Evolutionary conservation across 2,329 filamentous ascomycete species (phyloP), one percentile per base, ranked within the genome.

Genomic region (Diatrype stigma): DNA sequence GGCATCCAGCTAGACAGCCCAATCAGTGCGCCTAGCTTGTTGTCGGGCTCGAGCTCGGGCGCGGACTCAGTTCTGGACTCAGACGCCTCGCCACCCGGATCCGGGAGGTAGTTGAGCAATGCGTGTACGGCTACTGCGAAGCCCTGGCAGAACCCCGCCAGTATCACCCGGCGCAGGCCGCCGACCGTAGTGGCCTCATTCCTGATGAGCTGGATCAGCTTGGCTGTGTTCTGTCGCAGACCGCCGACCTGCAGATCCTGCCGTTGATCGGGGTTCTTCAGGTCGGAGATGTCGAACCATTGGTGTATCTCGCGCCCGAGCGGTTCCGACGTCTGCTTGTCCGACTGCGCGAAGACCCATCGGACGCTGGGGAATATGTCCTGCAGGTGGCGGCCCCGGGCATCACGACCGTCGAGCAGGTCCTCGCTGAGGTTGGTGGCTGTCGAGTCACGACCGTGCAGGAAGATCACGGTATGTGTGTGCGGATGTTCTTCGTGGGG

Each of bases 201-300:
- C 3, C 26, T 45, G 2, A 77, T 55, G 3, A 76, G 42, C 0
- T 55, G 44, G 5, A 64, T 56, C 1, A 78, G 61, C 3, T 56
- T 48, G 0, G 49, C 40, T 0, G 73, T 65, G 49, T 66, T 70
- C 6, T 74, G 69, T 34, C 55, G 59, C 7, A 81, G 58, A 0
- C 75, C 76, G 0, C 61, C 55, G 1, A 60, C 56, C 56, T 78
- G 74, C 2, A 74, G 52, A 2, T 75, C 70, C 47, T 77, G 73
- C 6, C 63, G 59, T 21, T 72, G 61, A 2, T 64, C 47, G 7
- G 74, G 71, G 48, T 74, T 59, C 16, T 60, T 53, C 0, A 70
- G 61, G 46, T 73, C 71, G 65, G 68, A 75, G 19, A 78, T 68
- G 55, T 81, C 76, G 59, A 80, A 81, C 78, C 77, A 81, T 56